These are phyloP conservation scores for Cladosporium colombiae DNA, from an alignment of 2,329 filamentous ascomycete genomes.

Conservation along the genomic window DNA sequence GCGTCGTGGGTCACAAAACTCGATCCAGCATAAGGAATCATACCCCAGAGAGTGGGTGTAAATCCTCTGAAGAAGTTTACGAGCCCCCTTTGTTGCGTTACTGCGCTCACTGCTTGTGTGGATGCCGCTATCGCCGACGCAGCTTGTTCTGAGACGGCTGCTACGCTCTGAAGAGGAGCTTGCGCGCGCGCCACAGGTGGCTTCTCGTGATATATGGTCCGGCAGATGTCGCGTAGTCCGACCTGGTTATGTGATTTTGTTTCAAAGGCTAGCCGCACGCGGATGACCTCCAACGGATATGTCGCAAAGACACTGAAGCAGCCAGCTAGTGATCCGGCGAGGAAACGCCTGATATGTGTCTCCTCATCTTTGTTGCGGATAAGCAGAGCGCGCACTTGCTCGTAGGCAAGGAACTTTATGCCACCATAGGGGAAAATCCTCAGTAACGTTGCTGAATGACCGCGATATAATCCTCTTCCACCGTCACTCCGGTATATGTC, in stretches of 20 bases:
- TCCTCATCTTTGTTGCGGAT: slow-evolving; percentile 74
- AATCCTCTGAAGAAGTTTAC: slow-evolving; percentile 96
- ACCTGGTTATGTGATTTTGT: slow-evolving; percentile 73
- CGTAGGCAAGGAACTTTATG: slow-evolving; percentile 97
- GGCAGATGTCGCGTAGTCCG: slow-evolving; percentile 74
- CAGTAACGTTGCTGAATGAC: slow-evolving; percentile 89
- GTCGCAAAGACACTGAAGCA: slow-evolving; percentile 94
- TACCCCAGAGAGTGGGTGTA: slow-evolving; percentile 83
- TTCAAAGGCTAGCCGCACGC: slow-evolving; percentile 92
- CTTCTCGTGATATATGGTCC: slow-evolving; percentile 82
- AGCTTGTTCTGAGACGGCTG: slow-evolving; percentile 28
- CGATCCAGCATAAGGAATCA: slow-evolving; percentile 94
- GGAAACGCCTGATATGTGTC: slow-evolving; percentile 73
- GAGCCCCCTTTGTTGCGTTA: slow-evolving; percentile 67
- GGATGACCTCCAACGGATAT: slow-evolving; percentile 89
- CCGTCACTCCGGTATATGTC: slow-evolving; percentile 81
- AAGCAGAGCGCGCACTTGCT: slow-evolving; percentile 81
- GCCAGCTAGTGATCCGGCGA: slow-evolving; percentile 74
- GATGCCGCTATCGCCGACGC: slow-evolving; percentile 48
- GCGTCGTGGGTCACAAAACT: slow-evolving; percentile 96
- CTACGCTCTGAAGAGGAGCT: not conserved
- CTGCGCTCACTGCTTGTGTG: slow-evolving; percentile 49
- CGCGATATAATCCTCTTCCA: slow-evolving; percentile 76
- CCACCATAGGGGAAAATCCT: slow-evolving; percentile 97
- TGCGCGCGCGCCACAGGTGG: slow-evolving; percentile 34